A percentile compares a stretch with the other conserved stretches of the same genome.
Conservation (phyloP, 129 eudicot genomes). For the Pittosporum tobira region DNA sequence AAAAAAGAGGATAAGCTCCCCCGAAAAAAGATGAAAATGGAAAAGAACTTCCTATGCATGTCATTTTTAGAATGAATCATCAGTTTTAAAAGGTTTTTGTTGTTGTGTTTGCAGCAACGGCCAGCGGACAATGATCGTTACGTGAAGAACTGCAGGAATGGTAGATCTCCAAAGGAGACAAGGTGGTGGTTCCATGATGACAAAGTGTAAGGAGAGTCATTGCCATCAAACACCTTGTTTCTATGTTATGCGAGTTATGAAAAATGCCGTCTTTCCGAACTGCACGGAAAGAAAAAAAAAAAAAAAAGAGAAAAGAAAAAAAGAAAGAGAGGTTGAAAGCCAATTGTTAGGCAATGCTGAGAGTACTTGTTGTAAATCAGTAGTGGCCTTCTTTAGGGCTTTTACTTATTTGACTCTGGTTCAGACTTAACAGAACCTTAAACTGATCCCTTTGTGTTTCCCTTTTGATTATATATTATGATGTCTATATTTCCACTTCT, state of each 20-base stretch:
- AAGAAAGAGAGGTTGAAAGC: no score
- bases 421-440: neutral
- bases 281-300: no score
- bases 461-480: neutral
- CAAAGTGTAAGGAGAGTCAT: conserved; percentile 40
- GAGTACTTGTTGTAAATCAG: conserved; percentile 11
- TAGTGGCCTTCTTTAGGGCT: neutral
- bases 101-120: conserved; percentile 49
- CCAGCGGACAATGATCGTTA: conserved; percentile 90
- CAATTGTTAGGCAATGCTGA: neutral
- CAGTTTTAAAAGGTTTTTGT: neutral
- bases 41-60: no score
- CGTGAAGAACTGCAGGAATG: conserved; percentile 86
- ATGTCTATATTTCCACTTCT: neutral
- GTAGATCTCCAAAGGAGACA: conserved; percentile 96
- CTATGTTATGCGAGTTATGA: neutral
- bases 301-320: no score
- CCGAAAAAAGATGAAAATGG: no score
- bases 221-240: neutral
- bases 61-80: neutral
- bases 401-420: neutral
- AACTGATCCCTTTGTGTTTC: neutral
- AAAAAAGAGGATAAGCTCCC: no score
- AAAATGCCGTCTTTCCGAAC: no score
- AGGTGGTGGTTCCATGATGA: conserved; percentile 99